Percentiles rank a stretch among this genome's conserved stretches.
Conservation (phyloP, 2,329 filamentous ascomycete genomes). For the Cladosporium sphaerospermum region DNA sequence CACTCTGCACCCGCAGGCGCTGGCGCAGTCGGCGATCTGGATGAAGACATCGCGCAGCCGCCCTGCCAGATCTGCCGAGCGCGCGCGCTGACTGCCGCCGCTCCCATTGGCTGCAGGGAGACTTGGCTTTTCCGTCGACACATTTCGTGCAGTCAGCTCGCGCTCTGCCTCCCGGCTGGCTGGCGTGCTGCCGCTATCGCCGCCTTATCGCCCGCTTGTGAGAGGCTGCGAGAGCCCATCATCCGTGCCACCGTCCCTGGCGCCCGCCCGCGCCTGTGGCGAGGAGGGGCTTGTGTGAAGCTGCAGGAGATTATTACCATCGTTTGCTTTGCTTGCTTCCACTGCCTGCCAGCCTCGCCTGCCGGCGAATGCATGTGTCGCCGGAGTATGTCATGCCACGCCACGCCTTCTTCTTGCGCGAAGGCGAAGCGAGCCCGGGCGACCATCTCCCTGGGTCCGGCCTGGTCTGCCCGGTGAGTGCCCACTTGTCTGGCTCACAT, state of each 20-base stretch:
- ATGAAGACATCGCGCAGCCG: slow-evolving; percentile 10
- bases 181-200: neutral
- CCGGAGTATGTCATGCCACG: neutral
- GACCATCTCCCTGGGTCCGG: too few species aligned
- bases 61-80: slow-evolving; percentile 5
- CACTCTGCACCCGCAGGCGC: slow-evolving; percentile 7
- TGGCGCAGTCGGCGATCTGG: slow-evolving; percentile 3
- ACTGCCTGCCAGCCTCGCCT: neutral
- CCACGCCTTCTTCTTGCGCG: neutral
- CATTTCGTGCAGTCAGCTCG: slow-evolving; percentile 20
- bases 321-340: too few species aligned
- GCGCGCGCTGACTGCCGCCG: neutral
- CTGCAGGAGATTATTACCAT: slow-evolving; percentile 2
- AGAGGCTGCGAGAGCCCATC: slow-evolving; percentile 7
- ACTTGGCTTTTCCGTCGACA: slow-evolving; percentile 16
- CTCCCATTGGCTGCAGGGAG: slow-evolving; percentile 5
- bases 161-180: neutral
- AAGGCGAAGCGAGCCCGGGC: too few species aligned
- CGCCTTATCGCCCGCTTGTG: slow-evolving; percentile 20
- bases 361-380: neutral
- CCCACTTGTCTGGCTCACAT: too few species aligned
- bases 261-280: neutral
- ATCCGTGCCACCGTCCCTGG: too few species aligned
- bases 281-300: slow-evolving; percentile 1
- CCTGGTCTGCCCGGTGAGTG: too few species aligned